A percentile compares a stretch with the other conserved stretches of the same genome.
Conservation (phyloP, 805 yeast genomes). For the Candida coquimbonensis region DNA sequence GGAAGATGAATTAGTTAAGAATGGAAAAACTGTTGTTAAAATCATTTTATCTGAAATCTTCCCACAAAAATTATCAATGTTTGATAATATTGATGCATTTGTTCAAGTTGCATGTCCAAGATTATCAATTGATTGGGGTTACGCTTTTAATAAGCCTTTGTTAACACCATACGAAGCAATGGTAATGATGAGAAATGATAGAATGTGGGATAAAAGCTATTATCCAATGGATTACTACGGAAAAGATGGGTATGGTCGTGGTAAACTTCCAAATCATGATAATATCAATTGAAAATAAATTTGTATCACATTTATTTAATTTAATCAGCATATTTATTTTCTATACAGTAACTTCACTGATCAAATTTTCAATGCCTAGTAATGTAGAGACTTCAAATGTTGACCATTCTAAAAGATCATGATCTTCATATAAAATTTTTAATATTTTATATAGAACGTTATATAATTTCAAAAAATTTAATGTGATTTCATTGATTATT, state of each 20-base stretch:
- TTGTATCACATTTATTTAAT: too few species aligned
- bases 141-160: conserved; percentile 87
- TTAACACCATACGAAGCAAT: conserved; percentile 94
- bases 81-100: conserved; percentile 90
- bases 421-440: conserved; percentile 28
- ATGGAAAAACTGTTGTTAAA: conserved; percentile 66
- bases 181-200: conserved; percentile 75
- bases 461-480: conserved; percentile 38
- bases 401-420: conserved; percentile 41
- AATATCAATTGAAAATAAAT: neutral
- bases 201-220: conserved; percentile 50
- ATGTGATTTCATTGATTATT: conserved; percentile 43
- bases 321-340: neutral
- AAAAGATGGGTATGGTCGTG: conserved; percentile 87
- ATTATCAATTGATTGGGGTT: conserved; percentile 96
- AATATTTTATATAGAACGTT: conserved; percentile 30
- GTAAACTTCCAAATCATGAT: conserved; percentile 52
- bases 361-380: conserved; percentile 52
- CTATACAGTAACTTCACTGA: conserved; percentile 1
- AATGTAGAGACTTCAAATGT: conserved; percentile 58
- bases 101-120: conserved; percentile 98
- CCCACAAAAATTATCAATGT: conserved; percentile 86
- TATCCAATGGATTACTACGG: conserved; percentile 97
- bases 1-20: conserved; percentile 42
- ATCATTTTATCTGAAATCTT: conserved; percentile 88